Base-by-base conservation (phyloP, 805 yeast species). In the Hanseniaspora jakobsenii region DNA sequence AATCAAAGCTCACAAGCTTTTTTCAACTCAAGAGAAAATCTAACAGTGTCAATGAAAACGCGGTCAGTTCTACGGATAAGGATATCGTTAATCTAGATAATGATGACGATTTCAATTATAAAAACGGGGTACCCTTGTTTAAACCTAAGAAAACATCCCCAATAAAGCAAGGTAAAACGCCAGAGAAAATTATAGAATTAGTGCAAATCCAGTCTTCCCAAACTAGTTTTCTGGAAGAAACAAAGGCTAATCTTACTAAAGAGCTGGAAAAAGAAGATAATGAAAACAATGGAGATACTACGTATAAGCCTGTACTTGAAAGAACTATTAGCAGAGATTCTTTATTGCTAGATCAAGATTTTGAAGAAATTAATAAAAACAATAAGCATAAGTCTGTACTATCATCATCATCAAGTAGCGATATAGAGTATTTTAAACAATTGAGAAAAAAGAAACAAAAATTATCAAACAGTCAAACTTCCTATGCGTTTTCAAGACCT, bases 141-240 rank as follows among this genome's bases (percentile, higher is more conserved):
- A 29, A 22, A 3, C 39, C 36, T 3, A 17, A 17, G 4, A 29
- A 24, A n/a, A 35, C 34, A 14, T 42, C 46, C 0, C 46, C 46
- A 14, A 28, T 42, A 6, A 42, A 36, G 4, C 31, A 35, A 23
- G 46, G 46, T 5, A 42, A 42, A 42, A 32, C 46, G 8, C 46
- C 46, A 19, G 46, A 42, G 21, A 42, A 42, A 21, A 21, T 42
- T 23, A 42, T 42, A 22, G 46, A 42, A 17, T n/a, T 35, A n/a
- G 22, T 39, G 3, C 36, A 32, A n/a, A 4, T n/a, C n/a, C n/a
- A n/a, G n/a, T n/a, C n/a, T n/a, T n/a, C n/a, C n/a, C n/a, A n/a
- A n/a, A n/a, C n/a, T n/a, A n/a, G n/a, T n/a, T n/a, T 10, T 24
- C 27, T 7, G 22, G 14, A 13, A 23, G 28, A 22, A n/a, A 28